Base-by-base conservation (phyloP, 2,329 filamentous ascomycete genomes). In the Escovopsis weberi region DNA sequence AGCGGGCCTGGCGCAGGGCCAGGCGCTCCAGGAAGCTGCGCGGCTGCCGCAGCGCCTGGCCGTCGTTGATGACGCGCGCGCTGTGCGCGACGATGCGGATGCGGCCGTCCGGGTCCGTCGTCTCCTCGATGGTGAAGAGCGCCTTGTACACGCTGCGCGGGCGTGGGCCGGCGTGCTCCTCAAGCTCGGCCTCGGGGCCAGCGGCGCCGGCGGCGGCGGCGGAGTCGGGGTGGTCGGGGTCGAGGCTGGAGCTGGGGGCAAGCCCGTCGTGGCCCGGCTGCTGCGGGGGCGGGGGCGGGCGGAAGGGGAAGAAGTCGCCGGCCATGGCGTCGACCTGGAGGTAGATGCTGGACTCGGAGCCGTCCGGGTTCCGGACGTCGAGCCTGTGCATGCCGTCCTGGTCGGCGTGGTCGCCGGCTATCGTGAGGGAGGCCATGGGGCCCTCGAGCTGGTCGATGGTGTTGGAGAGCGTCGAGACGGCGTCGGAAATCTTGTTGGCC, bases 201-300 rank as follows among this genome's bases (percentile, higher is more conserved):
- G 70, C 64, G 28, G 61, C 53, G 26, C 5, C 26, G 26, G 9
- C 26, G 26, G 9, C 26, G 26, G 9, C 26, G 28, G 10, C 28
- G 15, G 15, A 15, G 15, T 30, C 28, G 28, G 28, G 6, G 28
- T 30, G 6, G 10, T 39, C 56, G 55, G 43, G 63, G 39, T 60
- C 77, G 66, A 1, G 84, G 39, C 60, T 77, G 66, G 1, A 6
- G 6, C 15, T 15, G 15, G 15, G 15, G 15, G 15, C 15, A 15
- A 15, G 15, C 15, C 15, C 15, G 15, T 15, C 15, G 15, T 15
- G 15, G 15, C 28, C 28, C 28, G 28, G 28, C 28, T 30, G 84
- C 75, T 77, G 65, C 1, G 89, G 91, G 37, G 80, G 66, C 18
- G 88, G 85, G n/a, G 89, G 91, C 19, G 85, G 82, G 43, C 79